Evolutionary conservation across 148 eudicot species (phyloP).

Genomic region (Dianthus caryophyllus): DNA sequence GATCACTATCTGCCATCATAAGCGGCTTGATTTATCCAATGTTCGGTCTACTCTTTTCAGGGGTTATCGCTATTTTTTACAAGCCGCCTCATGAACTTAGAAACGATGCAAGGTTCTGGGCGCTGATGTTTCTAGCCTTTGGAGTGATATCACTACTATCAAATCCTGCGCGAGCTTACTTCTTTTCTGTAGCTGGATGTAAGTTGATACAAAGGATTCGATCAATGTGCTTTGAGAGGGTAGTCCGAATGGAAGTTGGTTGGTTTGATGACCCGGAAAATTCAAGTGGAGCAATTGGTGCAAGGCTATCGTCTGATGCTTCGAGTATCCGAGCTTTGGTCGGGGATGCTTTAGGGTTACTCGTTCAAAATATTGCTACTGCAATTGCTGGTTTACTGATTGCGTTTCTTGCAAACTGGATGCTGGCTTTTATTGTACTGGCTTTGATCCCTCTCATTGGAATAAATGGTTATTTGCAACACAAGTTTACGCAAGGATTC

Average conservation of each 20-base stretch:
- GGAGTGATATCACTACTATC: conserved; percentile 26
- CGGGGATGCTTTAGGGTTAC: conserved; percentile 64
- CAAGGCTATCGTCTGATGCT: conserved; percentile 70
- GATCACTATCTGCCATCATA: conserved; percentile 21
- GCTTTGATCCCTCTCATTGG: conserved; percentile 67
- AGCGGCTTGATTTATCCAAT: conserved; percentile 26
- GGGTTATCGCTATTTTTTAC: conserved; percentile 27
- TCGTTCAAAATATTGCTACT: conserved; percentile 57
- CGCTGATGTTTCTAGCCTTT: conserved; percentile 25
- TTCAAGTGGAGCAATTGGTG: conserved; percentile 78
- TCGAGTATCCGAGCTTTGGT: conserved; percentile 64
- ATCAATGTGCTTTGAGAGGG: conserved; percentile 59
- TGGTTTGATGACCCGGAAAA: conserved; percentile 72
- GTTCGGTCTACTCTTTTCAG: conserved; percentile 27
- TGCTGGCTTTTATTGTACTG: conserved; percentile 60
- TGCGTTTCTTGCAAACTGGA: conserved; percentile 73
- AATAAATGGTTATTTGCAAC: conserved; percentile 49
- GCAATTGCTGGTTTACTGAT: conserved; percentile 52
- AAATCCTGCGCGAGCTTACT: conserved; percentile 19
- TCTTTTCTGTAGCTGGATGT: conserved; percentile 29
- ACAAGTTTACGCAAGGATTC: conserved; percentile 64
- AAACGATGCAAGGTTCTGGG: conserved; percentile 31
- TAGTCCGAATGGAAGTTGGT: conserved; percentile 62
- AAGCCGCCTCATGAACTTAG: conserved; percentile 24
- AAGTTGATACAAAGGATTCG: conserved; percentile 33